phyloP scores from a whole-genome alignment of 1,284 basidiomycete genomes.

The Marasmius oreades region DNA sequence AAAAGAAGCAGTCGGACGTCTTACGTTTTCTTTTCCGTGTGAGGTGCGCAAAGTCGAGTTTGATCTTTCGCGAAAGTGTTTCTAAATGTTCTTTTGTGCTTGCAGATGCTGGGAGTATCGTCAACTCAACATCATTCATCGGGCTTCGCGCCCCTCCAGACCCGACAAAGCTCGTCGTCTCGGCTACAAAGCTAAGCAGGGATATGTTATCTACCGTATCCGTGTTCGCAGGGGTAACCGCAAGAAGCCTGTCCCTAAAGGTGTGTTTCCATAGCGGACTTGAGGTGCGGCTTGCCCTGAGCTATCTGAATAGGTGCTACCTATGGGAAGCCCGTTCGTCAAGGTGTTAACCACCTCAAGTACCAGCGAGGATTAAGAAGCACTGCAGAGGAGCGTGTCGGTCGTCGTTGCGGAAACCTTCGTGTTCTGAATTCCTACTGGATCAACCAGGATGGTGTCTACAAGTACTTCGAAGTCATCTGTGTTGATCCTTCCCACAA shows the following conservation, averaged over 20 bases:
- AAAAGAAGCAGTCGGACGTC: constrained; percentile 96
- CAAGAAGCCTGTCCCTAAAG: constrained; percentile 98
- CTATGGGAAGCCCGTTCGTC: constrained; percentile 98
- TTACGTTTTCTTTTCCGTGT: constrained; percentile 98
- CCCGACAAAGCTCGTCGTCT: constrained; percentile 99
- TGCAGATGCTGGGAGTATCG: constrained; percentile 97
- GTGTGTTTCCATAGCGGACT: constrained; percentile 35
- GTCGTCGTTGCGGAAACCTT: constrained; percentile 93
- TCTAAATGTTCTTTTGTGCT: background rate
- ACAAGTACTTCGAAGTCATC: constrained; percentile 99
- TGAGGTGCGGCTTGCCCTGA: background rate
- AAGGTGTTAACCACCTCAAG: constrained; percentile 99
- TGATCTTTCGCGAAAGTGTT: background rate
- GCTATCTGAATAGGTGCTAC: constrained; percentile 71
- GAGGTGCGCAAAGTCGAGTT: constrained; percentile 50
- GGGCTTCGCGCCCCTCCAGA: constrained; percentile 95
- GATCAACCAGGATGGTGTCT: constrained; percentile 99
- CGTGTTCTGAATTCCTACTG: constrained; percentile 99
- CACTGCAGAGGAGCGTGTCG: constrained; percentile 98
- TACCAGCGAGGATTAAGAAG: constrained; percentile 92
- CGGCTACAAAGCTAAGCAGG: constrained; percentile 99
- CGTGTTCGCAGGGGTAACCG: constrained; percentile 98
- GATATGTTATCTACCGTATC: constrained; percentile 97
- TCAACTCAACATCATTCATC: constrained; percentile 97
- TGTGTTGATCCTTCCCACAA: constrained; percentile 94